Evolutionary conservation across 192 early-diverging fungal species (phyloP).

Genomic region (Anaeromyces robustus): DNA sequence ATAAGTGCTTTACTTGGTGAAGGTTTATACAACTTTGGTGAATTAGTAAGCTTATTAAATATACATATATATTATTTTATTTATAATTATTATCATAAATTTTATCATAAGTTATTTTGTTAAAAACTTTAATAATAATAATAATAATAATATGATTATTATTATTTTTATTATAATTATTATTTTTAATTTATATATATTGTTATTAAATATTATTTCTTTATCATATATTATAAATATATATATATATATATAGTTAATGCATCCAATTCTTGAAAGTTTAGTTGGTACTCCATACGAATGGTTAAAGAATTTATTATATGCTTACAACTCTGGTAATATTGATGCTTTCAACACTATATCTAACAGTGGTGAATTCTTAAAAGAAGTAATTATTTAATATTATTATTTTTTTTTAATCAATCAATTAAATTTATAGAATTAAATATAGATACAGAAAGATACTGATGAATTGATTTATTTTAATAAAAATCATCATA

Average conservation of each 20-base stretch:
- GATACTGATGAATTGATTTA: no score
- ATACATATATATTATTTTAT: neutral
- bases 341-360: constrained; percentile 83
- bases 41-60: constrained; percentile 51
- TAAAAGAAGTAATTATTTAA: constrained; percentile 24
- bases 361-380: constrained; percentile 37
- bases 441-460: no score
- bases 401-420: constrained; percentile 2
- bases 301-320: constrained; percentile 74
- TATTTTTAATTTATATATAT: no score
- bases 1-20: constrained; percentile 86
- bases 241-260: constrained; percentile 29
- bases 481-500: no score
- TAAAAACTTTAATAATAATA: no score
- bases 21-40: constrained; percentile 98
- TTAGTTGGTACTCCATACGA: constrained; percentile 59
- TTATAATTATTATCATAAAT: no score
- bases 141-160: no score
- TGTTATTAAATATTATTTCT: no score
- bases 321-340: constrained; percentile 84
- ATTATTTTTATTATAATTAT: no score
- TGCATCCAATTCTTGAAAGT: constrained; percentile 74
- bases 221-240: no score
- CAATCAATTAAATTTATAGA: no score
- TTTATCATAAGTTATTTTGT: no score